Percentiles rank a stretch among this genome's conserved stretches.
These are phyloP conservation scores for Hymenoscyphus fructigenus DNA, from an alignment of 2,329 filamentous ascomycete genomes.

Conservation along the genomic window DNA sequence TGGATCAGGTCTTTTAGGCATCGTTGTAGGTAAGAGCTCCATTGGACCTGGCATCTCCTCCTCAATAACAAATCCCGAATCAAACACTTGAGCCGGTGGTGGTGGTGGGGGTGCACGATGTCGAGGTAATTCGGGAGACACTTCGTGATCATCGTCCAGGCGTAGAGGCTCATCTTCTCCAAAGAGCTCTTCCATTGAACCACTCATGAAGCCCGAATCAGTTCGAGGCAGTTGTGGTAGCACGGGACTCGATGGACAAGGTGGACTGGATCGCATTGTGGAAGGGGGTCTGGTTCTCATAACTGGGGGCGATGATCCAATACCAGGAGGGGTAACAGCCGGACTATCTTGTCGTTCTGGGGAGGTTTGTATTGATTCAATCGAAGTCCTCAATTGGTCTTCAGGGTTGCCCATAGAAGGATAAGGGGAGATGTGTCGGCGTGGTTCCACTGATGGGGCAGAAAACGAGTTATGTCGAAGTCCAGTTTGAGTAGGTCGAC, in stretches of 20 bases:
- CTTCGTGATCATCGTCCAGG: conserved; percentile 38
- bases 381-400: conserved; percentile 34
- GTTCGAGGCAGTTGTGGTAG: conserved; percentile 56
- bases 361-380: conserved; percentile 44
- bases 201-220: conserved; percentile 85
- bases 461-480: conserved; percentile 62
- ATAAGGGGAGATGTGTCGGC: conserved; percentile 43
- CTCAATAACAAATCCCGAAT: conserved; percentile 37
- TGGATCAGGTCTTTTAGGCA: conserved; percentile 33
- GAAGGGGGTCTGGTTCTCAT: conserved; percentile 61
- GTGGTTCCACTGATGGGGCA: conserved; percentile 40
- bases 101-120: conserved; percentile 20
- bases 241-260: conserved; percentile 62
- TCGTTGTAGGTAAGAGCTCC: conserved; percentile 41
- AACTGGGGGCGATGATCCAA: conserved; percentile 87
- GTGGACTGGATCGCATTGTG: conserved; percentile 77
- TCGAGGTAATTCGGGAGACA: conserved; percentile 36
- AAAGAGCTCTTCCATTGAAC: conserved; percentile 58
- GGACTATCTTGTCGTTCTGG: conserved; percentile 49
- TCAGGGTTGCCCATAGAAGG: conserved; percentile 36
- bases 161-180: conserved; percentile 50
- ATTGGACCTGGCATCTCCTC: conserved; percentile 41
- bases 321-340: conserved; percentile 72
- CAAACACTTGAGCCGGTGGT: conserved; percentile 15
- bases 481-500: conserved; percentile 44